Conservation (phyloP, 2,329 filamentous ascomycete genomes). For the Pseudogymnoascus pannorum region DNA sequence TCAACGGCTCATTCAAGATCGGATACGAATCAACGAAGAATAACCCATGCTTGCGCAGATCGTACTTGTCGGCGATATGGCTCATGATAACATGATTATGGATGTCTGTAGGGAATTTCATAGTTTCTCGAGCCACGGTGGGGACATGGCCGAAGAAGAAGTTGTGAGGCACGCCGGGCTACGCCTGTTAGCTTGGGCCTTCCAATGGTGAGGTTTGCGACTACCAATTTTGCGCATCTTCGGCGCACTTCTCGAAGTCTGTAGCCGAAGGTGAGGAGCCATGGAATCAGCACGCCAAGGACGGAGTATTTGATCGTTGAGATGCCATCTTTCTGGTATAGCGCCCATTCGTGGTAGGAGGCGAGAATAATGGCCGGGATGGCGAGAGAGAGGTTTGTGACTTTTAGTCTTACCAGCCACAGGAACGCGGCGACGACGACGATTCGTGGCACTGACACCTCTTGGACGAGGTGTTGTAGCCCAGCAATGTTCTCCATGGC, state of each 20-base stretch:
- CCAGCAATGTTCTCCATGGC: neutral
- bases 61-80: conserved; percentile 7
- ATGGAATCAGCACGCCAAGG: conserved; percentile 5
- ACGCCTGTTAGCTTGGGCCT: neutral
- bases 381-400: neutral
- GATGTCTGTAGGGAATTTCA: conserved; percentile 5
- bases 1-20: conserved; percentile 8
- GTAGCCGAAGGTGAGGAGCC: conserved; percentile 5
- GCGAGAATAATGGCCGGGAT: neutral
- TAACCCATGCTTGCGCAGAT: conserved; percentile 14
- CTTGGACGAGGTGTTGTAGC: neutral
- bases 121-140: neutral
- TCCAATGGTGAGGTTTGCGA: neutral
- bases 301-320: conserved; percentile 7
- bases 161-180: conserved; percentile 10
- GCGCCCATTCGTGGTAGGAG: neutral
- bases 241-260: neutral
- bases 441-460: neutral
- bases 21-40: conserved; percentile 17
- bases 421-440: neutral
- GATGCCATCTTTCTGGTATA: conserved; percentile 5
- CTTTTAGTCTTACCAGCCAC: neutral
- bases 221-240: neutral
- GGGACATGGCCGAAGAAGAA: conserved; percentile 1
- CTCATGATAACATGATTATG: conserved; percentile 4